Base-by-base conservation (phyloP, 2,329 filamentous ascomycete genomes). In the Curvularia sp. region DNA sequence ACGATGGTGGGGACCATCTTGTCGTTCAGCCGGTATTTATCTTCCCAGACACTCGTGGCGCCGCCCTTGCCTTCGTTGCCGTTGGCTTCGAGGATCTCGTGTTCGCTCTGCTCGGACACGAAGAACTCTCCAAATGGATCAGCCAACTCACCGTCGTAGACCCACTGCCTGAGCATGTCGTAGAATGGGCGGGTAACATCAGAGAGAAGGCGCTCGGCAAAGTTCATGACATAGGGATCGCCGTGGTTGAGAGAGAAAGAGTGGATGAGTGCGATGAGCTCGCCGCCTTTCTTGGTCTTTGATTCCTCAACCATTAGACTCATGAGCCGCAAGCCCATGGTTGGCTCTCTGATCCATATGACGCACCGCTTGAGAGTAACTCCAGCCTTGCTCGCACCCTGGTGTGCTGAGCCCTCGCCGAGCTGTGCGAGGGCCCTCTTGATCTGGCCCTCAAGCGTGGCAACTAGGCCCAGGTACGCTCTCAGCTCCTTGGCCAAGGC, bases 51-150 rank as follows among this genome's bases (percentile, higher is more conserved):
- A 65, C 93, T 97, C 36, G 90, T 93, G 15, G 91, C 90, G 23
- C 87, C 89, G 28, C 80, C 78, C 52, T 78, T 77, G 32, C 74
- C 72, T 51, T 76, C 73, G 48, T 81, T 80, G 19, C 73, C 74
- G 30, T 70, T 75, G 10, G 70, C 66, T 45, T 81, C 78, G 36
- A 74, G 72, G 43, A 76, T 75, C 28, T 75, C 72, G 42, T 82
- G 78, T 45, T 86, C 83, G 51, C 88, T 86, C 67, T 94, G 92
- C 74, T 97, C 92, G 19, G 88, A 88, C 19, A 99, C 93, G 70
- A 99, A 98, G 78, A 99, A 99, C 72, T 99, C 95, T 55, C 88
- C 84, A 71, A 93, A 97, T 0, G 96, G 95, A 77, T 99, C 95
- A n/a, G 92, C 93, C 13, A 99, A 84, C 80, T 99, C 96, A 60